phyloP scores from a whole-genome alignment of 495 filamentous ascomycete genomes.

The Lasiosphaeria ovina region DNA sequence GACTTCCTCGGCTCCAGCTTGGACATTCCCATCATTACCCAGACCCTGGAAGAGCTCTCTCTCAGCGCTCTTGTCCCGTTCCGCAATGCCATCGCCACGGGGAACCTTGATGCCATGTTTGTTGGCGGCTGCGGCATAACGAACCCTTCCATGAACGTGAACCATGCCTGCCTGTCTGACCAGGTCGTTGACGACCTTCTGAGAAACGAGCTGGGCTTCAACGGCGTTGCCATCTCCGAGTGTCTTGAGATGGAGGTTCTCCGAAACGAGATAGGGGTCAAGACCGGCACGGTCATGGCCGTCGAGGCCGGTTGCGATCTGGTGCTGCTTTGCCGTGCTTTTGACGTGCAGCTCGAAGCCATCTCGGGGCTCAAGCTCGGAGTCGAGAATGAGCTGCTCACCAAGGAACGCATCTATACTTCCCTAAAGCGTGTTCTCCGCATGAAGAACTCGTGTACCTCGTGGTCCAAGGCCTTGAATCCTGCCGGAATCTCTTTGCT shows the following conservation, averaged over 20 bases:
- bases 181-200: conserved; percentile 85
- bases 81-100: conserved; percentile 76
- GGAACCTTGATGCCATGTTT: conserved; percentile 83
- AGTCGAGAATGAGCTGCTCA: conserved; percentile 80
- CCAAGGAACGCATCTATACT: conserved; percentile 67
- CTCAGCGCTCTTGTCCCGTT: conserved; percentile 82
- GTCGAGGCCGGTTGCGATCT: conserved; percentile 90
- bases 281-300: conserved; percentile 89
- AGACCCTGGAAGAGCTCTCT: conserved; percentile 83
- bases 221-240: conserved; percentile 89
- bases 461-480: conserved; percentile 79
- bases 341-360: conserved; percentile 81
- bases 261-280: conserved; percentile 87
- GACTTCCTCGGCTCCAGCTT: conserved; percentile 82
- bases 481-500: conserved; percentile 70
- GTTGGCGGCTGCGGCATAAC: conserved; percentile 86
- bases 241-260: conserved; percentile 95
- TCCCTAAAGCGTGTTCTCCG: conserved; percentile 70
- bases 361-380: conserved; percentile 81
- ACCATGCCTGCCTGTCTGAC: conserved; percentile 88
- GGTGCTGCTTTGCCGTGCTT: conserved; percentile 79
- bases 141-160: conserved; percentile 81
- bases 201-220: conserved; percentile 76
- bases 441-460: conserved; percentile 74
- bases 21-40: conserved; percentile 88